phyloP scores from a whole-genome alignment of 1,139 yeast species.

The Magnusiomyces suaveolens region DNA sequence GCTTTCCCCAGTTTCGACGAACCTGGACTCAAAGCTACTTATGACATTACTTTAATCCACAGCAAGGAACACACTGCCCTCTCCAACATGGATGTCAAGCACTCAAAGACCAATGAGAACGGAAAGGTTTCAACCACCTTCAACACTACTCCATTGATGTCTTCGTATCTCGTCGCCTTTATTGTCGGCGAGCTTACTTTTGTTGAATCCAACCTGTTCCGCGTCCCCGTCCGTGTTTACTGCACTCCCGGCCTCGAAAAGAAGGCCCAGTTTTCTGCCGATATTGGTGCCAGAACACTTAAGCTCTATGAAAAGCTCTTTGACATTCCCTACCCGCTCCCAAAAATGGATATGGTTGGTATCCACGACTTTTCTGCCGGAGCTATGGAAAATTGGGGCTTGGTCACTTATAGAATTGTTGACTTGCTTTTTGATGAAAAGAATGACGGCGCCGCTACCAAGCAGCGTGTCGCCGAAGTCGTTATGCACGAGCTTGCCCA shows the following conservation, averaged over 20 bases:
- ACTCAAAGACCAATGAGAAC: slow-evolving; percentile 36
- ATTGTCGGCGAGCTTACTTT: slow-evolving; percentile 72
- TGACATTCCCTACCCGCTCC: slow-evolving; percentile 66
- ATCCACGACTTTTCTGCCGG: slow-evolving; percentile 77
- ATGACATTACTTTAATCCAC: slow-evolving; percentile 51
- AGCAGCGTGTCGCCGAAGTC: slow-evolving; percentile 75
- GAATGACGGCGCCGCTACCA: slow-evolving; percentile 56
- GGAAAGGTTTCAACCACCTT: slow-evolving; percentile 49
- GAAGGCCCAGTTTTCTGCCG: slow-evolving; percentile 59
- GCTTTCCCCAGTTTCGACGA: slow-evolving; percentile 82
- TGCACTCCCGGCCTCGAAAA: slow-evolving; percentile 65
- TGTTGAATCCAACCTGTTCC: slow-evolving; percentile 55
- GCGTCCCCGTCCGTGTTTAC: slow-evolving; percentile 71
- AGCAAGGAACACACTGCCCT: slow-evolving; percentile 52
- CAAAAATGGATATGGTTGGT: slow-evolving; percentile 75
- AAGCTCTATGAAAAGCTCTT: slow-evolving; percentile 51
- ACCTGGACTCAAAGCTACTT: slow-evolving; percentile 67
- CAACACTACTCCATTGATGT: slow-evolving; percentile 65
- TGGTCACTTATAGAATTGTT: slow-evolving; percentile 72
- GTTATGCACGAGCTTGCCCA: slow-evolving; percentile 87
- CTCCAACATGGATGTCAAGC: slow-evolving; percentile 61
- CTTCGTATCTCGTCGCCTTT: slow-evolving; percentile 74
- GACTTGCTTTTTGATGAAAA: slow-evolving; percentile 61
- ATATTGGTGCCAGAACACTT: slow-evolving; percentile 64
- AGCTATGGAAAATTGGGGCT: slow-evolving; percentile 92